Conservation (phyloP, 306 rosid species). For the Quercus gilva region DNA sequence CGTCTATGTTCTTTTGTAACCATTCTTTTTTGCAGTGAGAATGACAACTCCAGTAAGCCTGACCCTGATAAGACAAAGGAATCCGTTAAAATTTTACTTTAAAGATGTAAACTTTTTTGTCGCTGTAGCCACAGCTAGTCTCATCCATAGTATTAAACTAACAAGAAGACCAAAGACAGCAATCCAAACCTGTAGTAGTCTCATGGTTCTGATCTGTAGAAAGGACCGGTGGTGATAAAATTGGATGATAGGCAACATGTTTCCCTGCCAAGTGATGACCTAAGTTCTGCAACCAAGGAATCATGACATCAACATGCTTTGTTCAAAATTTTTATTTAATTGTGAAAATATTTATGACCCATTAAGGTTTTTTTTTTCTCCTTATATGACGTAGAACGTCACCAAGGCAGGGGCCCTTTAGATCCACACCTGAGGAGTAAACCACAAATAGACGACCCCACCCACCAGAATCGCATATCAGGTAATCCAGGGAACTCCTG, state of each 20-base stretch:
- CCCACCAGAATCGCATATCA: too few relatives aligned
- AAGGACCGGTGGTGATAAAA: conserved; percentile 73
- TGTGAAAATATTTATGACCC: background rate
- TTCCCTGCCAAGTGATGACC: conserved; percentile 50
- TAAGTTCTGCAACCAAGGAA: conserved; percentile 48
- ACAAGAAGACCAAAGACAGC: conserved; percentile 16
- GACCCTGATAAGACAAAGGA: conserved; percentile 42
- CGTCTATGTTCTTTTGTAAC: conserved; percentile 50
- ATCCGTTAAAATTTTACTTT: conserved; percentile 6
- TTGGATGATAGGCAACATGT: conserved; percentile 48
- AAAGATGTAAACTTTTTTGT: background rate
- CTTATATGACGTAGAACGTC: too few relatives aligned
- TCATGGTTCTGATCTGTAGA: conserved; percentile 42
- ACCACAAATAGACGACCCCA: too few relatives aligned
- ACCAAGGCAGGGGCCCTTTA: too few relatives aligned
- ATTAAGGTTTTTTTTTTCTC: background rate
- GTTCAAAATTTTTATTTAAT: conserved; percentile 7
- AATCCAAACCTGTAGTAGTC: conserved; percentile 41
- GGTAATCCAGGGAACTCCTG: too few relatives aligned
- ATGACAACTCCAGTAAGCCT: conserved; percentile 28
- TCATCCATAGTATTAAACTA: conserved; percentile 1
- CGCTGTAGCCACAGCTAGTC: background rate
- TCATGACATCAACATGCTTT: background rate
- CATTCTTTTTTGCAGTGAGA: conserved; percentile 50
- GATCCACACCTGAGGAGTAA: too few relatives aligned